Conservation (phyloP, 2,329 filamentous ascomycete species). For the Aschersonia sp. region DNA sequence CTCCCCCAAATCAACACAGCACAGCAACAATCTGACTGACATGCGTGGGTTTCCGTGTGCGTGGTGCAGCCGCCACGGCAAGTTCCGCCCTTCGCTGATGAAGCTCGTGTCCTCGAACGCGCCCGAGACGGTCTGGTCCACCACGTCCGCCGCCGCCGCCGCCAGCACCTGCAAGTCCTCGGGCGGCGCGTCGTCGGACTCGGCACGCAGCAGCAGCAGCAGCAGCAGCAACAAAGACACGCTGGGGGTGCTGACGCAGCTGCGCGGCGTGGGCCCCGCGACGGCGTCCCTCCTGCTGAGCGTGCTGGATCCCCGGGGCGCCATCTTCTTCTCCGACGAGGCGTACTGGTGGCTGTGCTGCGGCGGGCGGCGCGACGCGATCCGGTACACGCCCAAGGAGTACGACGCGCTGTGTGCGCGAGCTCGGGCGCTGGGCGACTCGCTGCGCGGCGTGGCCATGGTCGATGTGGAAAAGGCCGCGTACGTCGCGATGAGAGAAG, state of each 20-base stretch:
- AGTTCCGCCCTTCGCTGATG: slow-evolving; percentile 46
- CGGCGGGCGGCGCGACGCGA: slow-evolving; percentile 29
- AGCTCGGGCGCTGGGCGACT: slow-evolving; percentile 26
- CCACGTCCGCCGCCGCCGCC: slow-evolving; percentile 37
- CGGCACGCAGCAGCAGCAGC: background rate
- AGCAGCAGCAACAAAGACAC: slow-evolving; percentile 25
- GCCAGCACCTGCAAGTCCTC: slow-evolving; percentile 29
- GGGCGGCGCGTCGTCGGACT: slow-evolving; percentile 5
- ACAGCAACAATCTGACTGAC: background rate
- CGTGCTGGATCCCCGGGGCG: slow-evolving; percentile 40
- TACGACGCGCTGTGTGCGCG: slow-evolving; percentile 40
- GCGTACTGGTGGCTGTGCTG: slow-evolving; percentile 56
- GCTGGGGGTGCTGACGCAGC: slow-evolving; percentile 37
- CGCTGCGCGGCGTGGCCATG: slow-evolving; percentile 39
- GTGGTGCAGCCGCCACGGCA: slow-evolving; percentile 38
- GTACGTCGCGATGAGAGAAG: slow-evolving; percentile 45
- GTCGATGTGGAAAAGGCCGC: slow-evolving; percentile 57
- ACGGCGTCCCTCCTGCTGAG: slow-evolving; percentile 63
- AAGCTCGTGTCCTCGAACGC: slow-evolving; percentile 49
- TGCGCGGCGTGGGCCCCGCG: slow-evolving; percentile 68
- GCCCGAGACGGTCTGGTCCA: slow-evolving; percentile 25
- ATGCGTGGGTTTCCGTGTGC: background rate
- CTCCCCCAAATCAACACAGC: background rate
- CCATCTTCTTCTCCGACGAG: slow-evolving; percentile 72
- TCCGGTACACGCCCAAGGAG: slow-evolving; percentile 59